Evolutionary conservation across 768 basidiomycete species (phyloP).

Genomic region (Pleurotus cornucopiae): DNA sequence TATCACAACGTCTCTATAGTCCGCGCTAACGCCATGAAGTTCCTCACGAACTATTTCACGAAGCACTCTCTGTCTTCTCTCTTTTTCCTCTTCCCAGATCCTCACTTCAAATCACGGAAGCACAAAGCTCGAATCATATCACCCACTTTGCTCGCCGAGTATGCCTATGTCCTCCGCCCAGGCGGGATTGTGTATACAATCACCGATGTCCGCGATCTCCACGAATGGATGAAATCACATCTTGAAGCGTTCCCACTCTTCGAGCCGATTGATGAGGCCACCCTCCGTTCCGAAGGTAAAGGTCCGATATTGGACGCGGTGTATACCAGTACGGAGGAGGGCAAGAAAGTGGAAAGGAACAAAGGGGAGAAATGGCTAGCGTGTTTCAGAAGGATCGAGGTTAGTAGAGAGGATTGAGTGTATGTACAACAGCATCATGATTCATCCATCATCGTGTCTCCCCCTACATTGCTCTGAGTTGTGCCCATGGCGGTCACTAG

Average conservation of each 20-base stretch:
- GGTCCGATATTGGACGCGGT: constrained; percentile 80
- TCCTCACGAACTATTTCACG: constrained; percentile 91
- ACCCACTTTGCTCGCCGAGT: constrained; percentile 94
- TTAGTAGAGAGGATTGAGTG: constrained; percentile 12
- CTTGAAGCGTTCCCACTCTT: constrained; percentile 88
- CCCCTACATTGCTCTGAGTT: constrained; percentile 25
- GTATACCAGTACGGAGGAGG: constrained; percentile 88
- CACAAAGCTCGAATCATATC: constrained; percentile 99
- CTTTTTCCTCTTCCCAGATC: constrained; percentile 99
- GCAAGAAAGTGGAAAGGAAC: constrained; percentile 93
- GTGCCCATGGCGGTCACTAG: constrained; percentile 62
- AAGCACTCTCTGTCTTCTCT: constrained; percentile 89
- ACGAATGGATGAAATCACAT: constrained; percentile 93
- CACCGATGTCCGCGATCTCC: constrained; percentile 92
- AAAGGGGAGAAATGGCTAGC: constrained; percentile 88
- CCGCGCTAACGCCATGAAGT: constrained; percentile 98
- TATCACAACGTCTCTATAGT: constrained; percentile 92
- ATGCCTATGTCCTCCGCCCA: constrained; percentile 87
- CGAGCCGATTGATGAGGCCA: constrained; percentile 69
- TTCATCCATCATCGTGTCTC: constrained; percentile 24
- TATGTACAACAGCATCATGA: constrained; percentile 27
- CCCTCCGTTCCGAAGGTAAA: constrained; percentile 70
- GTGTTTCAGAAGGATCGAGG: constrained; percentile 72
- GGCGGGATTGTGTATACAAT: constrained; percentile 98
- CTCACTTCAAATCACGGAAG: constrained; percentile 96